Conservation (phyloP, 345 rosid species). For the Pugionium cornutum region DNA sequence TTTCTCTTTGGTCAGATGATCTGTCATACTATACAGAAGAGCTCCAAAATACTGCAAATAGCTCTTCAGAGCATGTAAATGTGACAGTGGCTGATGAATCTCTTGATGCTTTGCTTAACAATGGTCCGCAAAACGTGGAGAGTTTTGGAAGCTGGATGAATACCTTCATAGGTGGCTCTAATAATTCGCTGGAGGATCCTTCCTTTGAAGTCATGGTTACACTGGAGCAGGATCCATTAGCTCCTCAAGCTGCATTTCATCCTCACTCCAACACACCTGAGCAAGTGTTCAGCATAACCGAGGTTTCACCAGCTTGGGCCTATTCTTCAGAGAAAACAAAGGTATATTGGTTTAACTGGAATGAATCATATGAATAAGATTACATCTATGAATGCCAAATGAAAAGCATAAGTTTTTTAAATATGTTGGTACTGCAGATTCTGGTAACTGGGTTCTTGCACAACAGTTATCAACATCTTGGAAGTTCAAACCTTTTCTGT, state of each 20-base stretch:
- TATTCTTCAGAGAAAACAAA: slow-evolving; percentile 80
- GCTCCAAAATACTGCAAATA: slow-evolving; percentile 42
- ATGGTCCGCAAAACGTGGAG: slow-evolving; percentile 71
- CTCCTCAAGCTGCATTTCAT: slow-evolving; percentile 46
- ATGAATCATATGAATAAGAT: not conserved
- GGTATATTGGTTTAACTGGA: slow-evolving; percentile 42
- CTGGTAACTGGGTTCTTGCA: slow-evolving; percentile 72
- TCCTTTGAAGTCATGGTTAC: slow-evolving; percentile 50
- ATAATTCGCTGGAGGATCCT: slow-evolving; percentile 51
- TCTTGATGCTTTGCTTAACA: slow-evolving; percentile 48
- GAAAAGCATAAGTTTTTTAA: not conserved
- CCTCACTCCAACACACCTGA: slow-evolving; percentile 47
- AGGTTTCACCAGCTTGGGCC: slow-evolving; percentile 83
- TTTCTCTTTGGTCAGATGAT: slow-evolving; percentile 49
- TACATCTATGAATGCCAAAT: not conserved
- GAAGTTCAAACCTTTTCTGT: slow-evolving; percentile 62
- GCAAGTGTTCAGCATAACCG: slow-evolving; percentile 69
- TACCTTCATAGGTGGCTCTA: slow-evolving; percentile 53
- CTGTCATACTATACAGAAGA: slow-evolving; percentile 45
- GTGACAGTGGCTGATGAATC: slow-evolving; percentile 44
- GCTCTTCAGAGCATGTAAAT: slow-evolving; percentile 54
- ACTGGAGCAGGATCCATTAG: slow-evolving; percentile 43
- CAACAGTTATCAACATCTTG: slow-evolving; percentile 55
- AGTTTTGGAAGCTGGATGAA: slow-evolving; percentile 88
- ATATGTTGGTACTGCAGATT: slow-evolving; percentile 49